Evolutionary conservation across 2,329 filamentous ascomycete genomes (phyloP), one percentile per base, ranked within the genome.

Genomic region (Pestalotiopsis sp.): DNA sequence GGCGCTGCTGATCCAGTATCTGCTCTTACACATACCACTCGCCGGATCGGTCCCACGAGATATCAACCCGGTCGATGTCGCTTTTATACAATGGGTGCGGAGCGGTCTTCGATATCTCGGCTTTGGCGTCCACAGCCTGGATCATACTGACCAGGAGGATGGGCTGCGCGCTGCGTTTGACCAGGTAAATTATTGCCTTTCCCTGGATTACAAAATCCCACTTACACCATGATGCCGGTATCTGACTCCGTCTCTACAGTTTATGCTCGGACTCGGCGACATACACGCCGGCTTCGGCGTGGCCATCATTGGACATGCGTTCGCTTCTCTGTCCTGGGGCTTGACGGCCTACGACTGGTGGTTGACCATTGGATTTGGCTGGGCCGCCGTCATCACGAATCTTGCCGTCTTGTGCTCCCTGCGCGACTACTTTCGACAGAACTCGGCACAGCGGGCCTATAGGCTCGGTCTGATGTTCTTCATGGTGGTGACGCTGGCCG

Each of bases 331-430:
- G 20, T 38, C 69, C 11, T 67, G 69, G 31, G 74, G 71, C 38
- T 52, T 75, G 31, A 74, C 74, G 13, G 72, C 73, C 36, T 75
- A 74, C 64, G 68, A 71, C 66, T 76, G 74, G 74, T 76, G 74
- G 74, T 70, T 73, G 23, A 70, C 73, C 20, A 69, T 75, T 25
- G 74, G 74, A 56, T 67, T 76, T 17, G 69, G 68, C 65, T 76
- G 74, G 74, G 74, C 74, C 69, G 72, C 74, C 31, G 70, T 74
- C 66, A 69, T 74, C 20, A 73, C 74, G 36, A 75, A 75, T 67
- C 68, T 76, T 13, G 71, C 73, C 61, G 71, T 73, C 14, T 67
- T 69, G 41, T 71, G 70, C 9, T 74, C 69, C 58, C 65, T 75
- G 61, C 72, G 74, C 45, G 69, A 56, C 65, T 73, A 74, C 61